Conservation (phyloP, 164 flowering plant species). For the Dillenia suffruticosa region DNA sequence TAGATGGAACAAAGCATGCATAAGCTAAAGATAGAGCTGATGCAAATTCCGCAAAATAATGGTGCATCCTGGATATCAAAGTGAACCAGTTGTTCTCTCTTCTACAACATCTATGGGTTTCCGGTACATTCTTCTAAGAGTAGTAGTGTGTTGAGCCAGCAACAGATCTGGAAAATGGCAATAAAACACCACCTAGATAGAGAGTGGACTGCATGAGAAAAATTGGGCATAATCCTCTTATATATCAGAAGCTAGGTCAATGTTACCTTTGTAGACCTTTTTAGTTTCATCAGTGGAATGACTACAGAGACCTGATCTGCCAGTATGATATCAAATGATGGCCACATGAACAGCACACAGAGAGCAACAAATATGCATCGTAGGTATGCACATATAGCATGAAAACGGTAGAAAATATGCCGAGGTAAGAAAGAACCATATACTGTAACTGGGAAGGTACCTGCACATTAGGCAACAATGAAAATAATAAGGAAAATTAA, state of each 20-base stretch:
- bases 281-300: constrained; percentile 72
- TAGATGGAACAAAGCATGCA: not conserved
- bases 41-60: constrained; percentile 2
- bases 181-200: constrained; percentile 77
- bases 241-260: constrained; percentile 3
- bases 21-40: not conserved
- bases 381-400: constrained; percentile 89
- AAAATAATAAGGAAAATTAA: not conserved
- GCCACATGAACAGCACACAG: constrained; percentile 68
- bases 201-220: constrained; percentile 1
- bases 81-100: constrained; percentile 79
- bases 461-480: constrained; percentile 29
- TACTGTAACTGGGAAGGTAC: constrained; percentile 78
- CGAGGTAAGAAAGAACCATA: constrained; percentile 93
- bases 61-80: not conserved
- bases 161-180: constrained; percentile 96
- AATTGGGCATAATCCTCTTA: not conserved
- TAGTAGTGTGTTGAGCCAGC: constrained; percentile 75
- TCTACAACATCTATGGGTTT: constrained; percentile 76
- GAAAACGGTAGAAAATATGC: constrained; percentile 84
- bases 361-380: constrained; percentile 89
- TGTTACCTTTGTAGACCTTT: constrained; percentile 61
- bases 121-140: constrained; percentile 75
- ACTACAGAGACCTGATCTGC: constrained; percentile 93
- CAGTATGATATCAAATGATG: constrained; percentile 73